phyloP scores from a whole-genome alignment of 1,284 basidiomycete genomes.

The Gymnopus androsaceus region DNA sequence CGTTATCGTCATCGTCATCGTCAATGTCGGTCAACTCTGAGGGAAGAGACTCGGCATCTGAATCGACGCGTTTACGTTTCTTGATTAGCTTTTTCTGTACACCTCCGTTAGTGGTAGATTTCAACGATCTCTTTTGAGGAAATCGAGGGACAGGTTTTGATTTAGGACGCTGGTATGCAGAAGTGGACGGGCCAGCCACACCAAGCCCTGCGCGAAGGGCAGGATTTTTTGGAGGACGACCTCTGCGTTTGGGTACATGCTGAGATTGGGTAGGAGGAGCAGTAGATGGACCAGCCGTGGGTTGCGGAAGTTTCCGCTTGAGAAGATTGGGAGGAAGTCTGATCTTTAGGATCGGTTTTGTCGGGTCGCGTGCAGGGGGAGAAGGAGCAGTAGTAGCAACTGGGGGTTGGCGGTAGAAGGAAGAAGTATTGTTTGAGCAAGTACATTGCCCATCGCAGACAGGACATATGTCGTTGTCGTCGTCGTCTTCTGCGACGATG shows the following conservation, averaged over 20 bases:
- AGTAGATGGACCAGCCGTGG: constrained; percentile 11
- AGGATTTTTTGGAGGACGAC: constrained; percentile 54
- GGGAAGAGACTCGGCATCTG: constrained; percentile 37
- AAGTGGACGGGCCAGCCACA: constrained; percentile 19
- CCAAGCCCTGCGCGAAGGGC: constrained; percentile 22
- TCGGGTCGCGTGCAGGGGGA: constrained; percentile 18
- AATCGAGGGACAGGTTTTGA: constrained; percentile 29
- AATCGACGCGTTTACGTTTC: constrained; percentile 33
- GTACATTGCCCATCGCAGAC: constrained; percentile 86
- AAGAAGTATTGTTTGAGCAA: constrained; percentile 37
- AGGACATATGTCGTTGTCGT: constrained; percentile 81
- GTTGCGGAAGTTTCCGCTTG: too few relatives aligned
- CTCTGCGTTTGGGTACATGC: constrained; percentile 46
- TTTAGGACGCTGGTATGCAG: constrained; percentile 31
- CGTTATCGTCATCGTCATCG: constrained; percentile 38
- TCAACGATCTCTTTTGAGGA: constrained; percentile 38
- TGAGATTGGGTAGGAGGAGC: constrained; percentile 22
- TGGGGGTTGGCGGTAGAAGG: constrained; percentile 23
- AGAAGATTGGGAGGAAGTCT: constrained; percentile 63
- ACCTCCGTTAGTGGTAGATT: constrained; percentile 33
- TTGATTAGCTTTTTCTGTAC: constrained; percentile 16
- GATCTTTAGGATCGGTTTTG: constrained; percentile 63
- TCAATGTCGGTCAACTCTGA: constrained; percentile 34
- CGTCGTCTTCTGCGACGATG: constrained; percentile 54
- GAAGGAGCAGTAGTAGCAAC: constrained; percentile 17